Percentiles rank a stretch among this genome's conserved stretches.
phyloP scores from a whole-genome alignment of 257 asterid genomes.

The Nicotiana benthamiana region DNA sequence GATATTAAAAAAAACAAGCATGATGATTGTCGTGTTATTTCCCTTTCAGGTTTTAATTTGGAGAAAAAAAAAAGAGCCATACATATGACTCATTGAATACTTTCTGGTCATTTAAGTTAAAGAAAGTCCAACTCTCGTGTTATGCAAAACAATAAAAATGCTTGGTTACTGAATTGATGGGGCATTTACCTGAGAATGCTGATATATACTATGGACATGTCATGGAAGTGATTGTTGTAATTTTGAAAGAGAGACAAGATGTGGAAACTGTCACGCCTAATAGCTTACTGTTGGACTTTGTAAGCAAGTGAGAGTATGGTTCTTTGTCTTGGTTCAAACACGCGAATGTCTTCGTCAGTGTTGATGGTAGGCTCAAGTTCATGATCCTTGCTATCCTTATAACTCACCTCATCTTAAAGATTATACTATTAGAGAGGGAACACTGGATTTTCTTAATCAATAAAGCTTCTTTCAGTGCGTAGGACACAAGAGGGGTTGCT shows the following conservation, averaged over 20 bases:
- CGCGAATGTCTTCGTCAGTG: neutral
- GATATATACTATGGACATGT: neutral
- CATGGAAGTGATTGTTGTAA: neutral
- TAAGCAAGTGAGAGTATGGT: neutral
- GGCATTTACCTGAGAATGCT: neutral
- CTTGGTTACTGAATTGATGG: neutral
- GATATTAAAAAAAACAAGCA: neutral
- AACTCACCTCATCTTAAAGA: neutral
- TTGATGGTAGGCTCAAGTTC: neutral
- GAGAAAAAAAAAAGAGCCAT: too few species aligned
- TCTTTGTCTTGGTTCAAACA: neutral
- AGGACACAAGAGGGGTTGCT: too few species aligned
- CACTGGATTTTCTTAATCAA: neutral
- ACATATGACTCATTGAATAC: neutral
- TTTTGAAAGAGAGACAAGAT: neutral
- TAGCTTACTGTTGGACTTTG: neutral
- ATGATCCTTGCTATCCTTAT: neutral
- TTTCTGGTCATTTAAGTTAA: neutral
- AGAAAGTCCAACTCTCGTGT: neutral
- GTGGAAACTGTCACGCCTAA: neutral
- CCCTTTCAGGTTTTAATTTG: neutral
- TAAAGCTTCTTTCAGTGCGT: neutral
- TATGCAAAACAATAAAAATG: neutral
- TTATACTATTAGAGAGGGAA: neutral
- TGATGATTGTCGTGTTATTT: neutral